These are phyloP conservation scores for Phytopythium boreale DNA, from an alignment of 352 stramenopile species.

Conservation along the genomic window DNA sequence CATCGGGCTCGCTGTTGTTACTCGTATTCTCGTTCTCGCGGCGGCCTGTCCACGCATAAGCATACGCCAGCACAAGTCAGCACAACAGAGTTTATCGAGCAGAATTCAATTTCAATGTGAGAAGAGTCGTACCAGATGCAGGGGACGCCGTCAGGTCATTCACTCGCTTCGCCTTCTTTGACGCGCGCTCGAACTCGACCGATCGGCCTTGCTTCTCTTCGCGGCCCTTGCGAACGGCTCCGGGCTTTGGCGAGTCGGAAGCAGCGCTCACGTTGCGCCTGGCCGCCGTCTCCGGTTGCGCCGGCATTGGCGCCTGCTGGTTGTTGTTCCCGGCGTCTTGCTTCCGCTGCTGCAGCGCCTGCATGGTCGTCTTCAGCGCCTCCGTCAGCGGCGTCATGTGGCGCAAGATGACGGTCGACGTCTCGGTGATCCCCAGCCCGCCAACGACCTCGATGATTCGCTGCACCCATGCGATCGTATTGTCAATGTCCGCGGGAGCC, in stretches of 20 bases:
- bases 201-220: slow-evolving; percentile 17
- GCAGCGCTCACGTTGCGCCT: neutral
- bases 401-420: slow-evolving; percentile 52
- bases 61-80: neutral
- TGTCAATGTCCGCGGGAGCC: slow-evolving; percentile 18
- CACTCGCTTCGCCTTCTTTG: slow-evolving; percentile 24
- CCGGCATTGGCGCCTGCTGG: slow-evolving; percentile 2
- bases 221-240: slow-evolving; percentile 21
- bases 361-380: slow-evolving; percentile 35
- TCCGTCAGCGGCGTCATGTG: slow-evolving; percentile 57
- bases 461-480: slow-evolving; percentile 33
- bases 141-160: neutral
- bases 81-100: neutral
- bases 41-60: neutral
- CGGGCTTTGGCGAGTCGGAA: slow-evolving; percentile 1
- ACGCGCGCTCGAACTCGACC: slow-evolving; percentile 15
- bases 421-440: slow-evolving; percentile 41
- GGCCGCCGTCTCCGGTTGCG: neutral
- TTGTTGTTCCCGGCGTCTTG: neutral
- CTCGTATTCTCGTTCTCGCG: slow-evolving; percentile 7
- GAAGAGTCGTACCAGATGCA: neutral
- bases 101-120: neutral
- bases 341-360: slow-evolving; percentile 7
- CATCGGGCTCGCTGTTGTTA: slow-evolving; percentile 5
- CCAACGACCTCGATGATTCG: slow-evolving; percentile 36